Percentiles rank a stretch among this genome's conserved stretches.
Evolutionary conservation across 192 early-diverging fungal genomes (phyloP).

Genomic region (Endogone sp.): DNA sequence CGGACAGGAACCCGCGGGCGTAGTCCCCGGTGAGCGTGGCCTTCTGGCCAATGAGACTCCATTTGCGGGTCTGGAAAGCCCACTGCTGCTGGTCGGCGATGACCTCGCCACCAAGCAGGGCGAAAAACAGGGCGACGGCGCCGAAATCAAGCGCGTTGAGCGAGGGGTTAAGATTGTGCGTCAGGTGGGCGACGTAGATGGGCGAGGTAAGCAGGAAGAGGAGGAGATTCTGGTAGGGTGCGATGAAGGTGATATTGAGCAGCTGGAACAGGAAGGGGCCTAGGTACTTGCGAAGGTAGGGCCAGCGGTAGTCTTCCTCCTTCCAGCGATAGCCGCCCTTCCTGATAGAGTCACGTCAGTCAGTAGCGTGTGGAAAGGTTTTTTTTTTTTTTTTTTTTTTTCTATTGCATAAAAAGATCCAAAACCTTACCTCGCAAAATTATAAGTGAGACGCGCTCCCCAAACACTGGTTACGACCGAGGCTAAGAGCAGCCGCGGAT

Average conservation of each 20-base stretch:
- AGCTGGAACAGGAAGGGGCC: conserved; percentile 52
- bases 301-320: conserved; percentile 79
- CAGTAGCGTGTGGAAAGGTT: not conserved
- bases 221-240: conserved; percentile 68
- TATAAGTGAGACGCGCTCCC: conserved; percentile 73
- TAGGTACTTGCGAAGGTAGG: conserved; percentile 28
- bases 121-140: conserved; percentile 37
- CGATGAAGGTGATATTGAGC: conserved; percentile 71
- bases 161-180: conserved; percentile 1
- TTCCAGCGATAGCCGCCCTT: conserved; percentile 69
- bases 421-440: conserved; percentile 59
- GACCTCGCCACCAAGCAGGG: conserved; percentile 54
- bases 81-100: conserved; percentile 84
- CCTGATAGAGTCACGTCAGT: conserved; percentile 20
- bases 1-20: conserved; percentile 63
- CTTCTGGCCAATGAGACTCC: conserved; percentile 32
- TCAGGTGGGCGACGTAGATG: conserved; percentile 33
- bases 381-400: no score
- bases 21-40: conserved; percentile 35
- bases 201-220: conserved; percentile 57
- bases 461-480: conserved; percentile 55
- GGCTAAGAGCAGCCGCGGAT: conserved; percentile 36
- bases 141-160: conserved; percentile 44
- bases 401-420: no score
- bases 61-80: conserved; percentile 56